These are phyloP conservation scores for Lodderomyces pseudojiufengensis DNA, from an alignment of 1,139 yeast genomes.

Conservation along the genomic window DNA sequence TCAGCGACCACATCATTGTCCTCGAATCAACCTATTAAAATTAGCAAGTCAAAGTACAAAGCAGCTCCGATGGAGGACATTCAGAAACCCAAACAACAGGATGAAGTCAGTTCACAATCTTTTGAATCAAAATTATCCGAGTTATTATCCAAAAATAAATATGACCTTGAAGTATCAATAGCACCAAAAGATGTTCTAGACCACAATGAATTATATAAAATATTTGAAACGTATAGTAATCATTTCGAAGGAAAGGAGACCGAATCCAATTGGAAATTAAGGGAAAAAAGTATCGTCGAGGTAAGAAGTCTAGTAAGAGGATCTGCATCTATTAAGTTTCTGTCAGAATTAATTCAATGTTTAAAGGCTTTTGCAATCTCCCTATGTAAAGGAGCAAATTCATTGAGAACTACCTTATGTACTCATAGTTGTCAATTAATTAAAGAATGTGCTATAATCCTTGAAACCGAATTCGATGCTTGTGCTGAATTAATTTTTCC, in stretches of 20 bases:
- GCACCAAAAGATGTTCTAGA: slow-evolving; percentile 16
- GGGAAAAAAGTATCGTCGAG: slow-evolving; percentile 62
- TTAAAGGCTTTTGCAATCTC: slow-evolving; percentile 54
- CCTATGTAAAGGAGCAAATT: slow-evolving; percentile 61
- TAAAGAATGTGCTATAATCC: slow-evolving; percentile 62
- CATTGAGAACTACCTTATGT: slow-evolving; percentile 82
- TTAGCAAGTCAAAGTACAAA: no score
- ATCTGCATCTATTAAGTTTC: slow-evolving; percentile 35
- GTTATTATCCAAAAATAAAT: slow-evolving; percentile 21
- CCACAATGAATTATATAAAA: slow-evolving; percentile 17
- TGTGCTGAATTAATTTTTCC: slow-evolving; percentile 61
- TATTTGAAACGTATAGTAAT: slow-evolving; percentile 19
- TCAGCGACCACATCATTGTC: no score
- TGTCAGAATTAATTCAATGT: slow-evolving; percentile 39
- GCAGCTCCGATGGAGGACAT: no score
- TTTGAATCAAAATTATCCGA: slow-evolving; percentile 4
- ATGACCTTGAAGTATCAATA: slow-evolving; percentile 25
- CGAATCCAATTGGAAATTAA: slow-evolving; percentile 76
- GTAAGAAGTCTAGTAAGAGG: slow-evolving; percentile 64
- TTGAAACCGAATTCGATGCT: slow-evolving; percentile 52
- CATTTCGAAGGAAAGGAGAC: slow-evolving; percentile 78
- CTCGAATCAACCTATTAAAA: no score
- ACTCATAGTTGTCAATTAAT: slow-evolving; percentile 71
- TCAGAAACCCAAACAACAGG: neutral
- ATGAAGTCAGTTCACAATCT: neutral